Evolutionary conservation across 2,329 filamentous ascomycete genomes (phyloP).

Genomic region (Huntiella savannae): DNA sequence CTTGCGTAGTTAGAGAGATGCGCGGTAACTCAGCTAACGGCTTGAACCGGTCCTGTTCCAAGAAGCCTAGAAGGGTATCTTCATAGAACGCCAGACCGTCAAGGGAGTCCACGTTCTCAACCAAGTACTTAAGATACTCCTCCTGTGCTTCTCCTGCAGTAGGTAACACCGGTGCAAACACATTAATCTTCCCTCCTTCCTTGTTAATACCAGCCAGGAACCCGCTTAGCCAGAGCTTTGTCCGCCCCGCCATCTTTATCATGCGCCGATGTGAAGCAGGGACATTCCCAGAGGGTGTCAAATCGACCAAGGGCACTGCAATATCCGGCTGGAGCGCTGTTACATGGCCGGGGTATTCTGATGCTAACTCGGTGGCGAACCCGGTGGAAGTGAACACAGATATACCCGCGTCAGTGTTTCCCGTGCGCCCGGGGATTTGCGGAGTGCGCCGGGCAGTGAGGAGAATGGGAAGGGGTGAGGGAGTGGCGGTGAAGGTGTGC

Average conservation of each 20-base stretch:
- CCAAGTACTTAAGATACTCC: slow-evolving; percentile 58
- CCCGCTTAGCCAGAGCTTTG: slow-evolving; percentile 60
- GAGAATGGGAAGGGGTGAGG: slow-evolving; percentile 45
- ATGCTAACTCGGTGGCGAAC: slow-evolving; percentile 50
- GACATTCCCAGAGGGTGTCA: slow-evolving; percentile 31
- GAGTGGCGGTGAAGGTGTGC: slow-evolving; percentile 58
- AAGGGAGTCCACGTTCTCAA: slow-evolving; percentile 37
- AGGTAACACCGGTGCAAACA: slow-evolving; percentile 54
- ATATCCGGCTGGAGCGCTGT: slow-evolving; percentile 59
- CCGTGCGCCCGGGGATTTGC: slow-evolving; percentile 49
- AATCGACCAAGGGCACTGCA: slow-evolving; percentile 58
- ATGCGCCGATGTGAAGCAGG: slow-evolving; percentile 45
- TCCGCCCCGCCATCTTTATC: slow-evolving; percentile 69
- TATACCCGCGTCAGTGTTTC: slow-evolving; percentile 52
- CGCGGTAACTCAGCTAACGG: slow-evolving; percentile 42
- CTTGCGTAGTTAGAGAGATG: slow-evolving; percentile 51
- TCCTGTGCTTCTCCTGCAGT: slow-evolving; percentile 57
- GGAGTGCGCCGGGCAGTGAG: slow-evolving; percentile 63
- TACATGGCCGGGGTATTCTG: slow-evolving; percentile 49
- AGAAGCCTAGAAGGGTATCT: slow-evolving; percentile 44
- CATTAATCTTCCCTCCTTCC: slow-evolving; percentile 20
- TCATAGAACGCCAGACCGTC: slow-evolving; percentile 66
- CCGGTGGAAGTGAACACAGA: slow-evolving; percentile 75
- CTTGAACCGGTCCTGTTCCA: slow-evolving; percentile 27
- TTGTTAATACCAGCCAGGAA: slow-evolving; percentile 29